phyloP scores from a whole-genome alignment of 2,329 filamentous ascomycete species.

The Fusarium sp. region DNA sequence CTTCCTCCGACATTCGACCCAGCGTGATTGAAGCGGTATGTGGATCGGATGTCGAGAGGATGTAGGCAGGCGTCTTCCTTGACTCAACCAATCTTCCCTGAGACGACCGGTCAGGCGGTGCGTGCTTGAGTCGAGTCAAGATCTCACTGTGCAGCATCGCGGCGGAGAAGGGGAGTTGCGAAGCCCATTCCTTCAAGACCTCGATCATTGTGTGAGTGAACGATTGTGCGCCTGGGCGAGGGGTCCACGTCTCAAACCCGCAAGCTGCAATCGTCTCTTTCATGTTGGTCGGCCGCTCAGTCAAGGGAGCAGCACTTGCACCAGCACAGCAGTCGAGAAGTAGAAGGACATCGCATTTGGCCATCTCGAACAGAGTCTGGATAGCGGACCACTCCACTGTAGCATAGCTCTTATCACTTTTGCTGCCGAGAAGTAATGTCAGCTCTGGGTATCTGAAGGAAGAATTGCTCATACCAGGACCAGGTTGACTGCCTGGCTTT shows the following conservation, averaged over 20 bases:
- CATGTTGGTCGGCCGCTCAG: slow-evolving; percentile 46
- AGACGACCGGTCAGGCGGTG: slow-evolving; percentile 42
- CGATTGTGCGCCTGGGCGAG: slow-evolving; percentile 44
- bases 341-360: slow-evolving; percentile 46
- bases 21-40: slow-evolving; percentile 47
- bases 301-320: slow-evolving; percentile 47
- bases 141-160: slow-evolving; percentile 50
- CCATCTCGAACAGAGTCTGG: slow-evolving; percentile 48
- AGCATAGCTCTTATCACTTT: slow-evolving; percentile 43
- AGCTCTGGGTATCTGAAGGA: slow-evolving; percentile 10
- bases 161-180: slow-evolving; percentile 46
- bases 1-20: slow-evolving; percentile 40
- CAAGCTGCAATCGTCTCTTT: slow-evolving; percentile 49
- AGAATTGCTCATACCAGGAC: slow-evolving; percentile 39
- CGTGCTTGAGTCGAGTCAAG: slow-evolving; percentile 46
- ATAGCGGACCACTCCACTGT: slow-evolving; percentile 50
- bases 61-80: slow-evolving; percentile 47
- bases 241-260: slow-evolving; percentile 48
- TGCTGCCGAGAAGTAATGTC: slow-evolving; percentile 37
- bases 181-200: slow-evolving; percentile 47
- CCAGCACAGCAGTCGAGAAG: slow-evolving; percentile 48
- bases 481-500: slow-evolving; percentile 48
- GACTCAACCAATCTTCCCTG: slow-evolving; percentile 44
- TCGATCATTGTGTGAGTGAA: slow-evolving; percentile 48
- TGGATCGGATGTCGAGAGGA: slow-evolving; percentile 46